A percentile compares a stretch with the other conserved stretches of the same genome.
Conservation (phyloP, 345 rosid species). For the Corchorus olitorius region DNA sequence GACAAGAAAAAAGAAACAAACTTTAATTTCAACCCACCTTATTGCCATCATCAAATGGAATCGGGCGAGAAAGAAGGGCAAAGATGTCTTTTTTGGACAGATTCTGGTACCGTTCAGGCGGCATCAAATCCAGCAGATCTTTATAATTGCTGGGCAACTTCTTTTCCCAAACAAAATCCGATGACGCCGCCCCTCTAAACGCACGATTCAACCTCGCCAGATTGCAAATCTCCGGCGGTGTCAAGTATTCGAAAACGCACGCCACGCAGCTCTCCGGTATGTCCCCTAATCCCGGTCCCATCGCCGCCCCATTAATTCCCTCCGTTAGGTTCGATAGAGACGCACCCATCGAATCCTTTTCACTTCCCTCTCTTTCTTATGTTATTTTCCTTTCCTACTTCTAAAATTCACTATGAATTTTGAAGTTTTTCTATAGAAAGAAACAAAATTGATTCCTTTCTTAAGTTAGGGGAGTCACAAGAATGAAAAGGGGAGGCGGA, state of each 20-base stretch:
- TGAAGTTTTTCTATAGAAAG: not conserved
- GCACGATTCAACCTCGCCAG: conserved; percentile 77
- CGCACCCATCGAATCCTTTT: conserved; percentile 61
- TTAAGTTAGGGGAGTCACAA: conserved; percentile 16
- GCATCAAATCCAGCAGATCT: conserved; percentile 82
- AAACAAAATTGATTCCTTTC: not conserved
- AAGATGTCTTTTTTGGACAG: conserved; percentile 78
- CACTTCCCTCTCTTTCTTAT: not conserved
- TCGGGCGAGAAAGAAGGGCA: conserved; percentile 79
- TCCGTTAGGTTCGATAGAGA: conserved; percentile 77
- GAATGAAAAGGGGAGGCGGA: not conserved
- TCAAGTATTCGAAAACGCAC: conserved; percentile 72
- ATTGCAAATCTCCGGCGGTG: conserved; percentile 98
- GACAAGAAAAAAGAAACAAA: not conserved
- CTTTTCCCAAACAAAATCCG: conserved; percentile 89
- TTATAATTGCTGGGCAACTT: conserved; percentile 81
- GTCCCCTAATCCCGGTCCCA: conserved; percentile 79
- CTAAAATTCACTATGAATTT: not conserved
- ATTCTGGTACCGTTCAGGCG: conserved; percentile 62
- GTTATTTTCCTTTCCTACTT: not conserved
- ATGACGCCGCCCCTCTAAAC: conserved; percentile 90
- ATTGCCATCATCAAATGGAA: conserved; percentile 68
- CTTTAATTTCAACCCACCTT: conserved; percentile 45
- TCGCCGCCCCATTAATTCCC: conserved; percentile 46
- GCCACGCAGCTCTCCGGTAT: conserved; percentile 97